Conservation (phyloP, 2,329 filamentous ascomycete genomes). For the Penicillium brevicompactum region DNA sequence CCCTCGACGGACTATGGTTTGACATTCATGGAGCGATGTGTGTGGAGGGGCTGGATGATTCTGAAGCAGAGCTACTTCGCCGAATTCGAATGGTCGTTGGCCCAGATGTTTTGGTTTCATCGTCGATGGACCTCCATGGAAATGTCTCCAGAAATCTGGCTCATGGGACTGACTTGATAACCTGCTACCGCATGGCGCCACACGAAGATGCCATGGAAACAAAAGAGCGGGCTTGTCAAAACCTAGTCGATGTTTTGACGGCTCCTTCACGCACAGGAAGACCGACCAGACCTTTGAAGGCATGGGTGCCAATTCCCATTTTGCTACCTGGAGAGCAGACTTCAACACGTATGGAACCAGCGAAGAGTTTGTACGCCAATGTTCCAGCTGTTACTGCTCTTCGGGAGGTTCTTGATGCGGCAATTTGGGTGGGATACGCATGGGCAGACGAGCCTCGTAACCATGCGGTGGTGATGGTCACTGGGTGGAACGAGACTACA, state of each 20-base stretch:
- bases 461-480: slow-evolving; percentile 53
- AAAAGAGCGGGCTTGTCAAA: slow-evolving; percentile 54
- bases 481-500: slow-evolving; percentile 51
- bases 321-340: slow-evolving; percentile 59
- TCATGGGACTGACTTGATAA: slow-evolving; percentile 55
- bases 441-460: slow-evolving; percentile 60
- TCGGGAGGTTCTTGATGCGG: slow-evolving; percentile 52
- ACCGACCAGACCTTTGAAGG: slow-evolving; percentile 49
- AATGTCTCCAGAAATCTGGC: slow-evolving; percentile 55
- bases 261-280: not conserved
- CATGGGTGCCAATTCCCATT: slow-evolving; percentile 56
- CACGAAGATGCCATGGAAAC: slow-evolving; percentile 56
- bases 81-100: slow-evolving; percentile 52
- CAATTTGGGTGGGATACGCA: slow-evolving; percentile 59
- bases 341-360: slow-evolving; percentile 56
- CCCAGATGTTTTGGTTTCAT: slow-evolving; percentile 51
- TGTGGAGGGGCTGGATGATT: slow-evolving; percentile 53
- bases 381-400: slow-evolving; percentile 48
- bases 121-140: slow-evolving; percentile 60
- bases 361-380: slow-evolving; percentile 53
- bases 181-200: slow-evolving; percentile 57
- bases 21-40: slow-evolving; percentile 61
- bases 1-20: slow-evolving; percentile 56
- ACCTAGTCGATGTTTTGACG: slow-evolving; percentile 48
- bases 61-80: slow-evolving; percentile 51